Percentiles rank a stretch among this genome's conserved stretches.
phyloP scores from a whole-genome alignment of 108 stramenopile genomes.

The Cyclotella sp. region DNA sequence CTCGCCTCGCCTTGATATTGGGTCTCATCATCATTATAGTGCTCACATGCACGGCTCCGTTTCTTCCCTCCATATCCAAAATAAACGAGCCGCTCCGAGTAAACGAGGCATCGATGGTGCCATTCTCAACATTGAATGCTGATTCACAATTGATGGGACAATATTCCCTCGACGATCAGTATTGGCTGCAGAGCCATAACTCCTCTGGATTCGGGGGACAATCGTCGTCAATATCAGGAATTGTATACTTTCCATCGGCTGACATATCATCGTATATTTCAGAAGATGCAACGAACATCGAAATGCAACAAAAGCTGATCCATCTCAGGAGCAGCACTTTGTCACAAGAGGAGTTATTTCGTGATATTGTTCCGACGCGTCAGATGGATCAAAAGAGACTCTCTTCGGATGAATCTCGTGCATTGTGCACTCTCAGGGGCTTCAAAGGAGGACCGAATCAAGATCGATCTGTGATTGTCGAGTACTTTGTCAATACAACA shows the following conservation, averaged over 20 bases:
- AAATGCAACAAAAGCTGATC: neutral
- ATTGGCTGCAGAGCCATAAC: neutral
- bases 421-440: slow-evolving; percentile 3
- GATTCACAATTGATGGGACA: slow-evolving; percentile 5
- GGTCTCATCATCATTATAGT: neutral
- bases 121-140: slow-evolving; percentile 3
- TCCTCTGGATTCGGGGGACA: neutral
- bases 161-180: neutral
- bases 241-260: neutral
- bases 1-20: neutral
- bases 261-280: neutral
- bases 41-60: neutral
- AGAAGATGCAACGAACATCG: slow-evolving; percentile 4
- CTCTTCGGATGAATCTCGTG: neutral
- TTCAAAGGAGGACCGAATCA: slow-evolving; percentile 11
- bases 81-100: neutral
- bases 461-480: slow-evolving; percentile 7
- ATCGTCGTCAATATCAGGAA: neutral
- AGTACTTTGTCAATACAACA: neutral
- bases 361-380: neutral
- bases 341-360: neutral
- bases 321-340: neutral
- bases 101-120: neutral
- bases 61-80: too few species aligned
- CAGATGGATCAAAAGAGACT: neutral